phyloP scores from a whole-genome alignment of 2,329 filamentous ascomycete genomes.

The Cadophora malorum region DNA sequence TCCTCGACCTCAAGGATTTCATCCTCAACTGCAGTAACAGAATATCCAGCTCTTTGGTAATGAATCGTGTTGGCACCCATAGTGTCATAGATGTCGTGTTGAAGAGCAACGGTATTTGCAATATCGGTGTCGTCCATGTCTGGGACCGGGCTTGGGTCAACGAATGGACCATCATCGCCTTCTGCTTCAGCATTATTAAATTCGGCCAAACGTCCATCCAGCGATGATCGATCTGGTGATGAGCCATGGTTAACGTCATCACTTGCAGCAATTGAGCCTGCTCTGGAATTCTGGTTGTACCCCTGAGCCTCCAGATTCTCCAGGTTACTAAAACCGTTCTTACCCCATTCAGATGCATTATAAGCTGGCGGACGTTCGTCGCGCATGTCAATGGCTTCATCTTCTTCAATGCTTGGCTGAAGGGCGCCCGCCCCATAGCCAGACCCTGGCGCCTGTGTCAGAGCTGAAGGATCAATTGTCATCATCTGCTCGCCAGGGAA shows the following conservation, averaged over 20 bases:
- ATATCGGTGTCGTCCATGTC: slow-evolving; percentile 39
- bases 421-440: slow-evolving; percentile 32
- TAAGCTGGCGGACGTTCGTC: slow-evolving; percentile 24
- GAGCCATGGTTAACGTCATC: slow-evolving; percentile 44
- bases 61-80: slow-evolving; percentile 7
- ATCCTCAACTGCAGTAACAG: slow-evolving; percentile 27
- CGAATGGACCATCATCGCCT: slow-evolving; percentile 34
- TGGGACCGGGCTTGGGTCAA: slow-evolving; percentile 39
- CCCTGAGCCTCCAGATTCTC: slow-evolving; percentile 34
- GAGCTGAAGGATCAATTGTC: slow-evolving; percentile 39
- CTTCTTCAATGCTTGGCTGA: slow-evolving; percentile 42
- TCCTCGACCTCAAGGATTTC: slow-evolving; percentile 39
- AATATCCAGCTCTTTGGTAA: slow-evolving; percentile 21
- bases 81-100: slow-evolving; percentile 32
- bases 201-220: slow-evolving; percentile 37
- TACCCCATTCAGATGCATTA: slow-evolving; percentile 17
- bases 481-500: slow-evolving; percentile 45
- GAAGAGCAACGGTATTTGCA: slow-evolving; percentile 31
- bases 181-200: slow-evolving; percentile 37
- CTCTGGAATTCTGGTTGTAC: slow-evolving; percentile 36
- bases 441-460: slow-evolving; percentile 41
- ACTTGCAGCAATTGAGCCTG: slow-evolving; percentile 41
- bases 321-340: slow-evolving; percentile 7
- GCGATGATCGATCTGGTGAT: slow-evolving; percentile 36
- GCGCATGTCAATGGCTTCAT: slow-evolving; percentile 43